Evolutionary conservation across 768 basidiomycete genomes (phyloP).

Genomic region (Boletus subparvulus): DNA sequence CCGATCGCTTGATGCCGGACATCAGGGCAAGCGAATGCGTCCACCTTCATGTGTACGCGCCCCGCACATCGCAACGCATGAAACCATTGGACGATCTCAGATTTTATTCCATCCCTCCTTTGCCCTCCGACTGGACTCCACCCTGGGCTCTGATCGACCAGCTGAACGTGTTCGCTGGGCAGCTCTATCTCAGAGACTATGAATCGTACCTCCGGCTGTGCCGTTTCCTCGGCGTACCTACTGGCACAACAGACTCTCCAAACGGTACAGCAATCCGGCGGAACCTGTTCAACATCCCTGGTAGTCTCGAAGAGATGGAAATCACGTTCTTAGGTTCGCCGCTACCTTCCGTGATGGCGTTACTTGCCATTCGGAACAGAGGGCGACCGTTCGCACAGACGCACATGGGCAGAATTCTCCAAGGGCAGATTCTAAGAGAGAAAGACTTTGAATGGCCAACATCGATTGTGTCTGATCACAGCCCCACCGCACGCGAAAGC

Average conservation of each 20-base stretch:
- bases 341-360: background rate
- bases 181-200: conserved; percentile 22
- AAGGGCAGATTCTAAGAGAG: background rate
- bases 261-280: background rate
- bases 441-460: background rate
- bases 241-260: too few species aligned
- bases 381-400: background rate
- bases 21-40: conserved; percentile 35
- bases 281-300: background rate
- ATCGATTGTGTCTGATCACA: too few species aligned
- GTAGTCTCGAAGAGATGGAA: background rate
- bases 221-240: conserved; percentile 19
- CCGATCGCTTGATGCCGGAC: conserved; percentile 36
- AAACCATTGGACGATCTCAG: conserved; percentile 34
- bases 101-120: conserved; percentile 7
- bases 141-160: conserved; percentile 6
- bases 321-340: background rate
- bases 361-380: background rate
- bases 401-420: background rate
- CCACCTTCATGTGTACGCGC: conserved; percentile 41
- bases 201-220: conserved; percentile 22
- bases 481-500: background rate
- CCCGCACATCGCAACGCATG: conserved; percentile 36
- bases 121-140: conserved; percentile 1
- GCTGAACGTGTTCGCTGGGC: background rate